Conservation (phyloP, 345 rosid species). For the Lagerstroemia speciosa region DNA sequence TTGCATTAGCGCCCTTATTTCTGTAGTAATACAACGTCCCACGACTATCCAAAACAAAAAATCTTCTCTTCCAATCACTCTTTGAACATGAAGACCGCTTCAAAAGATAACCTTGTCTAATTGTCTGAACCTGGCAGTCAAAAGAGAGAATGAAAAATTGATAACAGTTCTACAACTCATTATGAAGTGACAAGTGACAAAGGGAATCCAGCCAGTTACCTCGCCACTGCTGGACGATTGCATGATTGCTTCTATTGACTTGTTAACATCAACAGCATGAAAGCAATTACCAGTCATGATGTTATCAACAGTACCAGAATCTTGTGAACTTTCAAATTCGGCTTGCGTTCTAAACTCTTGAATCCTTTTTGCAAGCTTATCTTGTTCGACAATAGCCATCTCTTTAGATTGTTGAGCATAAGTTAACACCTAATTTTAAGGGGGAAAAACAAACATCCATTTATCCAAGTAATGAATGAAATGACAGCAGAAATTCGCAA, state of each 20-base stretch:
- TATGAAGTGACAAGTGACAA: neutral
- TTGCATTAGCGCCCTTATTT: constrained; percentile 47
- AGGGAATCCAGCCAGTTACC: constrained; percentile 28
- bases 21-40: constrained; percentile 69
- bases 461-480: constrained; percentile 3
- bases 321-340: constrained; percentile 48
- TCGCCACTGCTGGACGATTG: constrained; percentile 47
- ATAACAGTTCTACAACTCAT: neutral
- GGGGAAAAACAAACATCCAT: neutral
- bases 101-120: constrained; percentile 75
- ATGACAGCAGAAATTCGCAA: neutral
- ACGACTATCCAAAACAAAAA: constrained; percentile 75
- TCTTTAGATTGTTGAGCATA: constrained; percentile 84
- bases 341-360: constrained; percentile 84
- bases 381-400: constrained; percentile 62
- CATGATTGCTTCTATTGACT: constrained; percentile 36
- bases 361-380: constrained; percentile 75
- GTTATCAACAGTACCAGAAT: constrained; percentile 37
- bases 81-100: constrained; percentile 63
- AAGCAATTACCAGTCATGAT: constrained; percentile 28
- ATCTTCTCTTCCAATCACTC: constrained; percentile 82
- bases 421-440: constrained; percentile 49
- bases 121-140: constrained; percentile 37
- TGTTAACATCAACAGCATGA: constrained; percentile 36
- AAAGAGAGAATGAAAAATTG: neutral